Percentiles rank a stretch among this genome's conserved stretches.
Evolutionary conservation across 208 protist genomes (phyloP).

Genomic region (Wallacemonas sp.): DNA sequence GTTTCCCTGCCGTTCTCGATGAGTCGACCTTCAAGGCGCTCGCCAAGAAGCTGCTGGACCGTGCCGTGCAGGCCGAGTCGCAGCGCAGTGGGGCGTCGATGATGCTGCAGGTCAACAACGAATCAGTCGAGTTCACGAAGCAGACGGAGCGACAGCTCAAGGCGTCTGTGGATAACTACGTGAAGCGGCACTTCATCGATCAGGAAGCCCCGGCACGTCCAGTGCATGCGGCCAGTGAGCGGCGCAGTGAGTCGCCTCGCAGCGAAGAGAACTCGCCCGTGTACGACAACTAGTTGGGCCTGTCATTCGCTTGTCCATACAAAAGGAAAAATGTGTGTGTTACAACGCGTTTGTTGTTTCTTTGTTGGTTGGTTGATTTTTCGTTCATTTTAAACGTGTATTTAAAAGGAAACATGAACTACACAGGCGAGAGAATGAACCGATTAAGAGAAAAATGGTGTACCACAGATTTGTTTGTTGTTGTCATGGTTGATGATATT

Average conservation of each 20-base stretch:
- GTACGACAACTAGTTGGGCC: conserved; percentile 45
- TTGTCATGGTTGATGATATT: conserved; percentile 6
- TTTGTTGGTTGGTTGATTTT: not conserved
- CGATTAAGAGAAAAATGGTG: not conserved
- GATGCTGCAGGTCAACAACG: conserved; percentile 56
- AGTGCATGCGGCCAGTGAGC: not conserved
- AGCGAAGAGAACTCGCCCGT: conserved; percentile 42
- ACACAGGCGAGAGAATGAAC: too few species aligned
- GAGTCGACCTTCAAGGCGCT: conserved; percentile 53
- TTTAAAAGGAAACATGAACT: too few species aligned
- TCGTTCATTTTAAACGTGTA: not conserved
- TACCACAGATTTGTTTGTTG: not conserved
- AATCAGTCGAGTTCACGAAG: conserved; percentile 43
- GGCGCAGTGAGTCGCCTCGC: not conserved
- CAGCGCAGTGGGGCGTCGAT: conserved; percentile 58
- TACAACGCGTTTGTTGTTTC: not conserved
- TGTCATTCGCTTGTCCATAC: too few species aligned
- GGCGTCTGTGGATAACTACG: conserved; percentile 78
- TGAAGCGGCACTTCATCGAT: conserved; percentile 60
- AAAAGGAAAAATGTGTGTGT: too few species aligned
- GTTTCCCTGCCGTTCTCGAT: conserved; percentile 56
- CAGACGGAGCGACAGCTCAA: conserved; percentile 55
- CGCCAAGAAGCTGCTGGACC: conserved; percentile 65
- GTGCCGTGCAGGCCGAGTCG: conserved; percentile 62
- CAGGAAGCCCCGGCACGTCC: not conserved